Conservation (phyloP, 345 rosid genomes). For the Rubroshorea leprosula region DNA sequence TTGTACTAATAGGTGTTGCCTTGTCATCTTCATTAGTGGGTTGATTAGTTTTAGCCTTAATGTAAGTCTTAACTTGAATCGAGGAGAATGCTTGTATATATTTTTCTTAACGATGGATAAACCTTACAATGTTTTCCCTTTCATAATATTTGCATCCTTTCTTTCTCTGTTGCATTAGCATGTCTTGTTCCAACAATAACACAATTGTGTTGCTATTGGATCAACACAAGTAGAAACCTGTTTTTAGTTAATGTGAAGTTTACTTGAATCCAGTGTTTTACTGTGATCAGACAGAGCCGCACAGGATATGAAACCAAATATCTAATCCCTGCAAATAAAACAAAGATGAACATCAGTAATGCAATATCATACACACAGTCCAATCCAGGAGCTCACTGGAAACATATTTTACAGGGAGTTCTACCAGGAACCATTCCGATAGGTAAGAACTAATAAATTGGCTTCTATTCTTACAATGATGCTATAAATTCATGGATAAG, state of each 20-base stretch:
- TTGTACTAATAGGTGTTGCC: neutral
- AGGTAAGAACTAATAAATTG: neutral
- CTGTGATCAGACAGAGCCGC: neutral
- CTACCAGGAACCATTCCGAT: no score
- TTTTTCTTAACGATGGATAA: neutral
- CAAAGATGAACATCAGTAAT: neutral
- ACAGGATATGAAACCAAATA: neutral
- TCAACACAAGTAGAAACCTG: no score
- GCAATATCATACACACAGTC: no score
- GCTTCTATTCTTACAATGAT: slow-evolving; percentile 34
- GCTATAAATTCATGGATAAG: slow-evolving; percentile 50
- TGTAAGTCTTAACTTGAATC: slow-evolving; percentile 15
- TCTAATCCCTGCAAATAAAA: slow-evolving; percentile 24
- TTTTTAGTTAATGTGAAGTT: neutral
- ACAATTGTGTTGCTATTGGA: no score
- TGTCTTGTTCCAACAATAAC: no score
- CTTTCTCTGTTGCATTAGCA: no score
- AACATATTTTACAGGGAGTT: no score
- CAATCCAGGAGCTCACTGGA: no score
- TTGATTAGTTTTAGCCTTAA: slow-evolving; percentile 10
- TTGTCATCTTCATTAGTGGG: neutral
- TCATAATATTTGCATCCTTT: neutral
- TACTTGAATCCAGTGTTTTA: neutral
- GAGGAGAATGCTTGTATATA: slow-evolving; percentile 19
- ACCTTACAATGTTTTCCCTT: slow-evolving; percentile 5